A percentile compares a stretch with the other conserved stretches of the same genome.
phyloP scores from a whole-genome alignment of 179 eudicot genomes.

The Heliamphora ciliata region DNA sequence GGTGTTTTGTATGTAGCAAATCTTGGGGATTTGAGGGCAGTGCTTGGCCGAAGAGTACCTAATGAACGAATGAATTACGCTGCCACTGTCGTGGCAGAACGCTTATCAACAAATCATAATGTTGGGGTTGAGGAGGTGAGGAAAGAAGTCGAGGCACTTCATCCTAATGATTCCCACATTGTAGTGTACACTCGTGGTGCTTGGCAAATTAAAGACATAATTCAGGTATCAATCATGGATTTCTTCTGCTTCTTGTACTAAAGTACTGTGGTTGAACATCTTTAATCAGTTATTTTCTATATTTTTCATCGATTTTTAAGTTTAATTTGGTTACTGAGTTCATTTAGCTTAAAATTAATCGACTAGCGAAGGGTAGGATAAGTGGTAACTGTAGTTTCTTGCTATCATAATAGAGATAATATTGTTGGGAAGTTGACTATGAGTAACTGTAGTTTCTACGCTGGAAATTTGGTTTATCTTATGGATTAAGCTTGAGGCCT shows the following conservation, averaged over 20 bases:
- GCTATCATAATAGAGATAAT: background rate
- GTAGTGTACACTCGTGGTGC: conserved; percentile 67
- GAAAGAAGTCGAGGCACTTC: conserved; percentile 14
- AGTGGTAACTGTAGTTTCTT: background rate
- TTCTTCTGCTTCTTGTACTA: background rate
- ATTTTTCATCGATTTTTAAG: background rate
- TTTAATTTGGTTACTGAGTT: background rate
- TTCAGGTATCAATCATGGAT: conserved; percentile 43
- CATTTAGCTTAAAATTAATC: background rate
- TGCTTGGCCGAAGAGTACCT: conserved; percentile 27
- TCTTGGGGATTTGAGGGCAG: conserved; percentile 27
- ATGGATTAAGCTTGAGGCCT: background rate
- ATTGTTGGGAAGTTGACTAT: background rate
- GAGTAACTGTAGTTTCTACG: background rate
- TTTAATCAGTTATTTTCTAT: background rate
- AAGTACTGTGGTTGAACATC: background rate
- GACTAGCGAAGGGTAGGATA: background rate
- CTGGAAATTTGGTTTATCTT: conserved; percentile 8
- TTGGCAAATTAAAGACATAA: conserved; percentile 84
- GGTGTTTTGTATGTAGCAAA: conserved; percentile 17
- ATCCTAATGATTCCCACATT: conserved; percentile 63
- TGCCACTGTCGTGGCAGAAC: conserved; percentile 46
- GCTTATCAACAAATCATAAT: conserved; percentile 77
- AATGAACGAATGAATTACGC: conserved; percentile 22
- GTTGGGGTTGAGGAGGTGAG: conserved; percentile 61